Evolutionary conservation across 139 green algal genomes (phyloP).

Genomic region (Chlorella sp.): DNA sequence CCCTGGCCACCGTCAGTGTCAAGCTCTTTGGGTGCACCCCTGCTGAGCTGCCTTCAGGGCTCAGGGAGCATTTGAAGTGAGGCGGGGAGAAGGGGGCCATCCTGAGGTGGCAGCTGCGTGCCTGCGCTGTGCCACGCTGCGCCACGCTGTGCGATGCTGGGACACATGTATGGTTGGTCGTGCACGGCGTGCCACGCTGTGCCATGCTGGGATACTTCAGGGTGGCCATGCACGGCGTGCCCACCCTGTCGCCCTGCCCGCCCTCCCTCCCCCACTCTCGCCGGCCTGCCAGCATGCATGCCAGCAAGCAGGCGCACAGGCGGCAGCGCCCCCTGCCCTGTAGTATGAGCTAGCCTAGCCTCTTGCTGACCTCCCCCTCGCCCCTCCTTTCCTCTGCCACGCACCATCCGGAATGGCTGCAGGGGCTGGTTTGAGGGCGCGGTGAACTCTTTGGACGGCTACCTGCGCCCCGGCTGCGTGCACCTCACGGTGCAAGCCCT

Average conservation of each 20-base stretch:
- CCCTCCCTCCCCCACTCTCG: too few relatives aligned
- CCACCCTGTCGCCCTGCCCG: too few relatives aligned
- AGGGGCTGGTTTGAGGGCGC: constrained; percentile 31
- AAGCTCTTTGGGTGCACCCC: constrained; percentile 88
- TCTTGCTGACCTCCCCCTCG: background rate
- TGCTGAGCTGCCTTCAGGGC: constrained; percentile 66
- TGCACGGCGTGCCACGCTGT: too few relatives aligned
- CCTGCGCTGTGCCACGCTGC: too few relatives aligned
- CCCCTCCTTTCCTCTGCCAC: background rate
- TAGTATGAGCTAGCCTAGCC: background rate
- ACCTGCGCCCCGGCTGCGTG: constrained; percentile 83
- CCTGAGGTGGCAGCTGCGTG: background rate
- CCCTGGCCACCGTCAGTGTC: constrained; percentile 51
- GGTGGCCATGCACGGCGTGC: too few relatives aligned
- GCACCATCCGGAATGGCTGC: background rate
- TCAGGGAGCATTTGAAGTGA: constrained; percentile 26
- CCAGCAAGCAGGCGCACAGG: too few relatives aligned
- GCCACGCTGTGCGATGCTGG: too few relatives aligned
- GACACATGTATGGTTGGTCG: too few relatives aligned
- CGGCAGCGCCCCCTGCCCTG: too few relatives aligned
- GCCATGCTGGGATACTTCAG: too few relatives aligned
- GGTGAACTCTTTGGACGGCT: constrained; percentile 59
- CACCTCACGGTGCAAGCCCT: constrained; percentile 75
- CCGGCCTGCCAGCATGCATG: too few relatives aligned
- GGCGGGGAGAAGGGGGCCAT: background rate